Base-by-base conservation (phyloP, 2,329 filamentous ascomycete species). In the Nemania diffusa region DNA sequence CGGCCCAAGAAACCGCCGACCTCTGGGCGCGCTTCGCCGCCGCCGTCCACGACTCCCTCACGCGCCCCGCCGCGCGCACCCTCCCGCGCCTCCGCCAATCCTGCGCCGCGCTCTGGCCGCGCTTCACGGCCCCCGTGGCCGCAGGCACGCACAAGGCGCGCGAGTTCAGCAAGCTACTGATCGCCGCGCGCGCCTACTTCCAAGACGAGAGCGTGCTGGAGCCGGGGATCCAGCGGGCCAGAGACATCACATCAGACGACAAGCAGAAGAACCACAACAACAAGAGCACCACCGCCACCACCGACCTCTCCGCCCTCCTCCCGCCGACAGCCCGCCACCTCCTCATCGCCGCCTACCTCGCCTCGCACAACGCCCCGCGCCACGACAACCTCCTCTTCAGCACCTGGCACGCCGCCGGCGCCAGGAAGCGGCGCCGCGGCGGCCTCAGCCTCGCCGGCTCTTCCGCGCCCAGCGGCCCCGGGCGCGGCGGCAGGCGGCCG, bases 31-130 rank as follows among this genome's bases (percentile, higher is more conserved):
- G 93, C 51, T 98, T 97, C 82, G 88, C 91, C 69, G 88, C 88
- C 56, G 92, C 93, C 4, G 89, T 97, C 15, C 96, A 97, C 84
- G 96, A 99, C 77, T 90, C 94, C 0, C 84, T 98, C 13, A 89
- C 91, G 56, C 92, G 91, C 70, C 89, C 93, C 53, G 93, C 93
- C 2, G 91, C 91, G 0, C 89, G 94, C 57, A 94, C 95, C 42
- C 84, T 98, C 15, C 85, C 91, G 1, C 87, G 88, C 11, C 94
- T 97, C 72, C 85, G 84, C 3, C 86, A 87, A 40, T 88, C 91
- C 57, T 94, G 92, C 75, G 80, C 87, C 56, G 87, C 90, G 50
- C 85, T 98, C 22, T 99, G 96, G 96, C 90, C 91, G 11, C 87
- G 90, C 3, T 98, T 99, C 79, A 90, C 92, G 0, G 86, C 88